Base-by-base conservation (phyloP, 2,329 filamentous ascomycete genomes). In the Balansia obtecta region DNA sequence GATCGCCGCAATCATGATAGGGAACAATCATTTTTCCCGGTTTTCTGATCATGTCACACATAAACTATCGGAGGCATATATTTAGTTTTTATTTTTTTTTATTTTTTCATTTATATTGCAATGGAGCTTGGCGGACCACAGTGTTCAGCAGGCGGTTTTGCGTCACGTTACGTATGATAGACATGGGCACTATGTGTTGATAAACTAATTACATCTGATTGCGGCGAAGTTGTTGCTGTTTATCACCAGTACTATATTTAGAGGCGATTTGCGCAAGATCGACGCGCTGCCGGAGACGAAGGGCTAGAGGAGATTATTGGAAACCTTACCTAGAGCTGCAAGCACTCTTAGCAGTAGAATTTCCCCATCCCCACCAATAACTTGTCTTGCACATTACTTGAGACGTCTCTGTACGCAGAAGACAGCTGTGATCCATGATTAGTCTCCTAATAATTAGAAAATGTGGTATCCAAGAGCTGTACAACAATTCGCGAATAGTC, bases 91-190 rank as follows among this genome's bases (percentile, higher is more conserved):
- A n/a, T n/a, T n/a, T n/a, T n/a, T n/a, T n/a, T n/a, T n/a, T n/a
- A n/a, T n/a, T n/a, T n/a, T n/a, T n/a, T n/a, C n/a, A n/a, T n/a
- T n/a, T n/a, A 37, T 33, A 41, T 48, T 18, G 42, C 37, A 46
- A 41, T 40, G 34, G 33, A 32, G 41, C 15, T 32, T 40, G 33
- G 30, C 34, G 34, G 34, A 30, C 27, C 44, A 15, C 27, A 22
- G 11, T 27, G 9, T 12, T n/a, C 15, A 11, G 27, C 8, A 7
- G 34, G 48, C 41, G 41, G 34, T 45, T 49, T 38, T 15, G 11
- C 50, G 46, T 49, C 46, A 45, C 13, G 43, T 39, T 18, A 46
- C 42, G 43, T 39, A 49, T 32, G 50, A 52, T 52, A 52, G 50
- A 49, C 32, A 46, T 38, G 42, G 50, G 38, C 39, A 49, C 43